Base-by-base conservation (phyloP, 495 filamentous ascomycete species). In the Talaromyces proteolyticus region DNA sequence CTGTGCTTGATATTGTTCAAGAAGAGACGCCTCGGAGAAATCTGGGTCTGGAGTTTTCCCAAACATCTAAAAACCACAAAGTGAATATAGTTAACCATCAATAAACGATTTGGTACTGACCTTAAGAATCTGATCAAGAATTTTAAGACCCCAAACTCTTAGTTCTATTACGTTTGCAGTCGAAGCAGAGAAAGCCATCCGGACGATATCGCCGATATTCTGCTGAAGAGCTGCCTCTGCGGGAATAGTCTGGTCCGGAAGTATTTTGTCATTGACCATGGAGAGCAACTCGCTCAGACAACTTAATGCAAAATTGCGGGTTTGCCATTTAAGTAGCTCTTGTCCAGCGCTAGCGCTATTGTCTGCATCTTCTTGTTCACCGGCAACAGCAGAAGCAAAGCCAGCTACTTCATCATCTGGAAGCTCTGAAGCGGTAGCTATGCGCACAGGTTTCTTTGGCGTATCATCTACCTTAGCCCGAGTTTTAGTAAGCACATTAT, bases 1-100 rank as follows among this genome's bases (percentile, higher is more conserved):
- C 63, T 99, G 93, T 14, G 93, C 93, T 64, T 99, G 93, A 58
- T 97, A 99, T 61, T 97, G 93, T 59, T 99, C 93, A 0, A 99
- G 79, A 11, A 99, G 74, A 61, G 93, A 89, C 8, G 89, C 93
- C 64, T 99, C 93, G 6, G 91, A 80, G 59, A 98, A 97, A 60
- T 97, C 93, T 0, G 94, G 93, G 67, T 98, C 93, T 2, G 94
- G 89, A 6, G 85, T 88, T 57, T 91, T 91, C 43, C 94, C 93
- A 70, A 99, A 99, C 75, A 97, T 90, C 71, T 80, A 42, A 12
- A n/a, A 41, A n/a, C n/a, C n/a, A n/a, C n/a, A n/a, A n/a, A n/a
- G n/a, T n/a, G n/a, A n/a, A n/a, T n/a, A n/a, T n/a, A n/a, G n/a
- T n/a, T n/a, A n/a, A n/a, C n/a, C n/a, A n/a, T n/a, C n/a, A n/a